These are phyloP conservation scores for Castanea mollissima DNA, from an alignment of 306 rosid genomes.

Conservation along the genomic window DNA sequence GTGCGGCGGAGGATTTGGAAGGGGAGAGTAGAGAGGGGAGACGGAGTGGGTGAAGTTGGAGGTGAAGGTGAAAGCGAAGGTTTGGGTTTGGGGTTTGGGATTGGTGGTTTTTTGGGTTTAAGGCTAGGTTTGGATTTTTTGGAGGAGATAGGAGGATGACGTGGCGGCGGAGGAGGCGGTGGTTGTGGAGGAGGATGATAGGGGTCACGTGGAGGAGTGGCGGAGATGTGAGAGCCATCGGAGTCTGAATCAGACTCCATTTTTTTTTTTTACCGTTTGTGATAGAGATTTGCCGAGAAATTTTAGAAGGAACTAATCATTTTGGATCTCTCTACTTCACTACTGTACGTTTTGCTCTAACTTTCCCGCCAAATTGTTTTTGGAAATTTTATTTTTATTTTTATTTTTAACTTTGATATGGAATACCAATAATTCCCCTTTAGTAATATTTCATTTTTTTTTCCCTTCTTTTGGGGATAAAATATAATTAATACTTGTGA, in stretches of 20 bases:
- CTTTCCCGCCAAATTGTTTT: slow-evolving; percentile 8
- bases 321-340: no score
- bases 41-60: slow-evolving; percentile 11
- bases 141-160: slow-evolving; percentile 19
- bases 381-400: not conserved
- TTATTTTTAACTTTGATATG: not conserved
- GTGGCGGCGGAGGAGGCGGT: slow-evolving; percentile 18
- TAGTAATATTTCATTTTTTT: no score
- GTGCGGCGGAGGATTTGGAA: slow-evolving; percentile 65
- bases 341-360: not conserved
- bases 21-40: slow-evolving; percentile 42
- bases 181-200: slow-evolving; percentile 28
- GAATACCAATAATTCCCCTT: not conserved
- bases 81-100: slow-evolving; percentile 2
- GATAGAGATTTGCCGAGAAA: no score
- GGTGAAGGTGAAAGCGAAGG: slow-evolving; percentile 4
- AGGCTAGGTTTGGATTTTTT: slow-evolving; percentile 25
- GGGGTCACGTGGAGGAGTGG: slow-evolving; percentile 75
- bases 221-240: slow-evolving; percentile 79
- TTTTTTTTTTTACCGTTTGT: not conserved
- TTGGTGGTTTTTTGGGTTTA: slow-evolving; percentile 34
- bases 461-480: no score
- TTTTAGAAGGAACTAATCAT: no score
- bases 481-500: no score
- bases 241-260: slow-evolving; percentile 70